A percentile compares a stretch with the other conserved stretches of the same genome.
phyloP scores from a whole-genome alignment of 2,329 filamentous ascomycete genomes.

The Hypoxylon sp. region DNA sequence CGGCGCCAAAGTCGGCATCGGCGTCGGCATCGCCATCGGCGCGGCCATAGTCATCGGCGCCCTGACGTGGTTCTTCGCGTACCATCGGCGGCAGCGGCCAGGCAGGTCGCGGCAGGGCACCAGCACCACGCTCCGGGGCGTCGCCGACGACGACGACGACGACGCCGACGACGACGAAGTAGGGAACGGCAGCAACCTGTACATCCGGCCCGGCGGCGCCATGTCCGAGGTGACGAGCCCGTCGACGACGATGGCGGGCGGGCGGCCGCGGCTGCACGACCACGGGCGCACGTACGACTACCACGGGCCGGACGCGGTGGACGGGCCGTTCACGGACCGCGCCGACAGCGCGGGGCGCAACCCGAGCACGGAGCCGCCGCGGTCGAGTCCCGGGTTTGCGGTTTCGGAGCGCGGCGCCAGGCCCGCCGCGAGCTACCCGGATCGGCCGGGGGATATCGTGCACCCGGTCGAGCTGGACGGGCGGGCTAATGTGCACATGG shows the following conservation, averaged over 20 bases:
- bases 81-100: slow-evolving; percentile 53
- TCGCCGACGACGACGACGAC: too few relatives aligned
- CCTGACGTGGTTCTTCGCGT: slow-evolving; percentile 62
- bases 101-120: slow-evolving; percentile 24
- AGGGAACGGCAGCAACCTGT: too few relatives aligned
- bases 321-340: slow-evolving; percentile 61
- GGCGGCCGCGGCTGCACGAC: slow-evolving; percentile 43
- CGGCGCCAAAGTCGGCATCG: slow-evolving; percentile 67
- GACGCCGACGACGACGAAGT: too few relatives aligned
- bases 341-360: slow-evolving; percentile 21
- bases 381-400: slow-evolving; percentile 50
- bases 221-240: slow-evolving; percentile 52
- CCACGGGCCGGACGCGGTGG: slow-evolving; percentile 57
- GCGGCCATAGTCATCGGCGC: slow-evolving; percentile 57
- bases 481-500: neutral
- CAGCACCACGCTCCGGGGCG: too few relatives aligned
- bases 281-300: slow-evolving; percentile 56
- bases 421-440: slow-evolving; percentile 28
- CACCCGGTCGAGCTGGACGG: slow-evolving; percentile 65
- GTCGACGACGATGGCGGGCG: slow-evolving; percentile 39
- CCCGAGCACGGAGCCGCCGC: slow-evolving; percentile 38
- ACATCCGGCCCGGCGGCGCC: slow-evolving; percentile 39
- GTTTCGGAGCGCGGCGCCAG: too few relatives aligned
- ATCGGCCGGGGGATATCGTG: slow-evolving; percentile 33
- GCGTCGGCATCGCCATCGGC: too few relatives aligned